A percentile compares a stretch with the other conserved stretches of the same genome.
Conservation (phyloP, 108 stramenopile species). For the Stephanodiscus triporus region DNA sequence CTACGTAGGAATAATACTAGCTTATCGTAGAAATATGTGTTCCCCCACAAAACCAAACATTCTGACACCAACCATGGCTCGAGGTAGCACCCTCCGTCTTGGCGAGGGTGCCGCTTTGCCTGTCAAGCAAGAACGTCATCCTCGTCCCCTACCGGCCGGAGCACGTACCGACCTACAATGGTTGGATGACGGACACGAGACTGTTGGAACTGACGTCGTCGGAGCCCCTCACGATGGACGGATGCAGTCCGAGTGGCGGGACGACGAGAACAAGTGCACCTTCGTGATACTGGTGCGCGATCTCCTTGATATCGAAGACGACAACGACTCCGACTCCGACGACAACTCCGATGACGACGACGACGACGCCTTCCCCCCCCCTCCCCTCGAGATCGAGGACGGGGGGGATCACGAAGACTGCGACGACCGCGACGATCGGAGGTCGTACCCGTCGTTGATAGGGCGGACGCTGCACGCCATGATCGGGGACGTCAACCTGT, state of each 20-base stretch:
- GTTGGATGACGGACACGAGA: conserved; percentile 92
- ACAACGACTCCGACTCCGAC: too few relatives aligned
- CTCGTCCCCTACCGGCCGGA: conserved; percentile 79
- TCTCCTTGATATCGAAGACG: conserved; percentile 17
- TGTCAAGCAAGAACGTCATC: conserved; percentile 54
- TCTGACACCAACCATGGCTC: too few relatives aligned
- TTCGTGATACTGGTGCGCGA: conserved; percentile 85
- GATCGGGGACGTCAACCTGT: conserved; percentile 98
- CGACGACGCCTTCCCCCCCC: conserved; percentile 6
- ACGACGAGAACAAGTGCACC: conserved; percentile 93
- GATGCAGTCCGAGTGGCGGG: conserved; percentile 94
- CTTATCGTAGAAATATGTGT: too few relatives aligned
- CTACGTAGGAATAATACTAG: too few relatives aligned
- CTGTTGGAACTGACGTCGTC: conserved; percentile 91
- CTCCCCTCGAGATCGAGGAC: not conserved
- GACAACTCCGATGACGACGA: too few relatives aligned
- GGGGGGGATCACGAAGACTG: too few relatives aligned
- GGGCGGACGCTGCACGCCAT: conserved; percentile 66
- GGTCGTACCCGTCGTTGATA: conserved; percentile 24
- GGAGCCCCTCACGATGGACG: conserved; percentile 88
- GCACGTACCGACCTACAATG: conserved; percentile 90
- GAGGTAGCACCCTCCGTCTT: too few relatives aligned
- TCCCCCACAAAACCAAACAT: too few relatives aligned
- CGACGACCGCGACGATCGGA: too few relatives aligned
- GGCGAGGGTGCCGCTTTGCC: too few relatives aligned